Evolutionary conservation across 345 rosid species (phyloP).

Genomic region (Schrenkiella parvula): DNA sequence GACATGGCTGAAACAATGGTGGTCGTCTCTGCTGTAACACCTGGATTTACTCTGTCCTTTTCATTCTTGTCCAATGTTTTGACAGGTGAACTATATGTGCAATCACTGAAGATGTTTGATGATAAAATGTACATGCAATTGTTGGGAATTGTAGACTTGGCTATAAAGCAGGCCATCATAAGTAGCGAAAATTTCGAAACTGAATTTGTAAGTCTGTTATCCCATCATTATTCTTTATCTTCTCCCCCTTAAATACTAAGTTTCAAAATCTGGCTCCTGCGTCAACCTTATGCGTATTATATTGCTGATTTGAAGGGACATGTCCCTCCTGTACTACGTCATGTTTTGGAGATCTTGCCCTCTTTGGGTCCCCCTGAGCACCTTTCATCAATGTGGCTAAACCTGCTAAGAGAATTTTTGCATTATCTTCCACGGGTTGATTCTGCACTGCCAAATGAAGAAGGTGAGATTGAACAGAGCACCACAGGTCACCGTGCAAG

Average conservation of each 20-base stretch:
- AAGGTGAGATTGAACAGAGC: slow-evolving; percentile 46
- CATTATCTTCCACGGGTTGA: slow-evolving; percentile 70
- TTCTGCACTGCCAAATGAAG: slow-evolving; percentile 41
- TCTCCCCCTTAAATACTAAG: slow-evolving; percentile 5
- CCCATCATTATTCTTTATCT: background rate
- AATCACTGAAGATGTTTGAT: slow-evolving; percentile 84
- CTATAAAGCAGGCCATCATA: slow-evolving; percentile 54
- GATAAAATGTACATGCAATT: slow-evolving; percentile 68
- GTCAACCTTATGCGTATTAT: background rate
- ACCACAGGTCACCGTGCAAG: slow-evolving; percentile 40
- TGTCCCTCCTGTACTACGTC: slow-evolving; percentile 72
- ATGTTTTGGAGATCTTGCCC: slow-evolving; percentile 75
- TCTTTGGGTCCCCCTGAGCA: slow-evolving; percentile 66
- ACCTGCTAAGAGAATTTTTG: slow-evolving; percentile 61
- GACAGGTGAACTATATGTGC: slow-evolving; percentile 85
- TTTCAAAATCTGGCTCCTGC: slow-evolving; percentile 6
- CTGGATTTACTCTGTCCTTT: slow-evolving; percentile 20
- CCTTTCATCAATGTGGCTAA: slow-evolving; percentile 84
- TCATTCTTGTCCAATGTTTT: slow-evolving; percentile 22
- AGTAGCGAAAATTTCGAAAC: slow-evolving; percentile 56
- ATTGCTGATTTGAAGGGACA: slow-evolving; percentile 50
- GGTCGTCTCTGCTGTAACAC: background rate
- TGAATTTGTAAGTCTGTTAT: slow-evolving; percentile 62
- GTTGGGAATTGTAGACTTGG: slow-evolving; percentile 64
- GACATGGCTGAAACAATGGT: slow-evolving; percentile 2